Base-by-base conservation (phyloP, 2,329 filamentous ascomycete species). In the Cladobotryum mycophilum region DNA sequence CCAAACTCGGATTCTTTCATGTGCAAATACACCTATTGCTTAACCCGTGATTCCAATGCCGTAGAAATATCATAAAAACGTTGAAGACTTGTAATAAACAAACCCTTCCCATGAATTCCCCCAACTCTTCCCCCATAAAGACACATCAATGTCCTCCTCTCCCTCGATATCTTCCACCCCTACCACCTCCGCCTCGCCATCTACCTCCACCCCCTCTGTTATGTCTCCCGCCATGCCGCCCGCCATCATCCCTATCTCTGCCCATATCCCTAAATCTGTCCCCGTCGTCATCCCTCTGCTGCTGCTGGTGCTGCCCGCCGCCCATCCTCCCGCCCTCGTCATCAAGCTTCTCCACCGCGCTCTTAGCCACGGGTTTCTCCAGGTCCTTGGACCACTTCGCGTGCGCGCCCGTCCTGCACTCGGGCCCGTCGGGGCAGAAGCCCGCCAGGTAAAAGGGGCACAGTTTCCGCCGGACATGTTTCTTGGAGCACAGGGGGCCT, bases 401-500 rank as follows among this genome's bases (percentile, higher is more conserved):
- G 68, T 99, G 93, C 5, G 89, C 86, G 17, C 88, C 88, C 56
- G 86, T 81, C 63, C 82, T 84, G 70, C 93, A 99, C 7, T 74
- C 74, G 54, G 75, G 78, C 2, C 68, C 92, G 49, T 95, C 87
- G 0, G 93, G 93, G 66, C 93, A 99, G 73, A 99, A 99, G 1
- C 93, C 93, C 7, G 89, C 89, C 14, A 97, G 74, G 65, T 95
- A 99, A 67, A 86, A 96, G 1, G 76, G 76, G 65, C 93, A 99
- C 6, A 96, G 68, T 57, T 80, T 84, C 56, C 88, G 84, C 53
- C 90, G 82, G 51, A 95, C 85, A 70, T 99, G 93, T 59, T 91
- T 88, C 71, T 96, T 90, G 20, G 86, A 83, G 69, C 93, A 99
- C 53, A 81, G 72, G 1, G 91, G 90, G 0, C 93, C 93, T 9